A percentile compares a stretch with the other conserved stretches of the same genome.
phyloP scores from a whole-genome alignment of 108 stramenopile genomes.

The Pseudonitzschia pungens region DNA sequence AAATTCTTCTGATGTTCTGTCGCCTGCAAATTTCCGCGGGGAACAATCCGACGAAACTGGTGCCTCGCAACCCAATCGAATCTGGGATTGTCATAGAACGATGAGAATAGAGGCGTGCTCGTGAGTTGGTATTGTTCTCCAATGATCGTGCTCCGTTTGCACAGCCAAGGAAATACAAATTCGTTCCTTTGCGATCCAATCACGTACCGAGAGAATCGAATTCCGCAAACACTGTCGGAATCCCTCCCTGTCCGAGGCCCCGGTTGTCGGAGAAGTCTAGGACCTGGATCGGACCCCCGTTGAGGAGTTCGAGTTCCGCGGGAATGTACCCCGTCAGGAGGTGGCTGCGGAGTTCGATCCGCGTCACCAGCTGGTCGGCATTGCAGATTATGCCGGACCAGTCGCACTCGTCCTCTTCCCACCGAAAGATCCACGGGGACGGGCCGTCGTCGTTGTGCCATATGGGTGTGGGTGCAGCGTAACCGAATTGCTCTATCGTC shows the following conservation, averaged over 20 bases:
- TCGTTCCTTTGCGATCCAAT: background rate
- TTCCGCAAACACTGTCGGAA: background rate
- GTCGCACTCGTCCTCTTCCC: background rate
- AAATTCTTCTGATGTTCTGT: background rate
- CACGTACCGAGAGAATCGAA: conserved; percentile 8
- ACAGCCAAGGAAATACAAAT: no score
- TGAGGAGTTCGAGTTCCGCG: background rate
- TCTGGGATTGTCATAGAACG: background rate
- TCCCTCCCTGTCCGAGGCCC: background rate
- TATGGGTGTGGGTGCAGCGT: no score
- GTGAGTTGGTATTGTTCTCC: background rate
- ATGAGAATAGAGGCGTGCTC: background rate
- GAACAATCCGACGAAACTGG: conserved; percentile 11
- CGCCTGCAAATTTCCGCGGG: background rate
- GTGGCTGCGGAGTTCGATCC: background rate
- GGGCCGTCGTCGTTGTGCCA: no score
- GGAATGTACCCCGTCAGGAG: background rate
- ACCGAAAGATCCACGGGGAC: background rate
- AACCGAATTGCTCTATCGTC: background rate
- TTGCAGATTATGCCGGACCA: background rate
- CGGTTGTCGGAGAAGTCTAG: background rate
- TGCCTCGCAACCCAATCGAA: background rate
- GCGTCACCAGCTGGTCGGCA: background rate
- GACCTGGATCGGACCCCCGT: background rate
- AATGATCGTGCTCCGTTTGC: no score